These are phyloP conservation scores for Rhodocollybia butyracea DNA, from an alignment of 768 basidiomycete genomes.

Conservation along the genomic window DNA sequence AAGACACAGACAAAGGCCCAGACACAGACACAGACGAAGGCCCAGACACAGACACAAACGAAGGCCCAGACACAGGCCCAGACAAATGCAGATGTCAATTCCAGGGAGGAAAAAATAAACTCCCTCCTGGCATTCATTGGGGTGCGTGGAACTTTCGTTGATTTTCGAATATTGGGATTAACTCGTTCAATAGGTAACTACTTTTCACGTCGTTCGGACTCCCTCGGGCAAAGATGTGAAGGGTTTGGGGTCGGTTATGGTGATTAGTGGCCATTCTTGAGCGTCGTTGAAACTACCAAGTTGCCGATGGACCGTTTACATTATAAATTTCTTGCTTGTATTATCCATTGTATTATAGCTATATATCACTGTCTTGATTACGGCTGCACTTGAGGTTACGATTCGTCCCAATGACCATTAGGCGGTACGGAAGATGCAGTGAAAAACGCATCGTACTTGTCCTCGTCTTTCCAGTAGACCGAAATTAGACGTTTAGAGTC, in stretches of 20 bases:
- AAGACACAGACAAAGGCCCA: background rate
- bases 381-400: no score
- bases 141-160: no score
- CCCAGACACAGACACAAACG: background rate
- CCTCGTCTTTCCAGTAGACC: no score
- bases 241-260: background rate
- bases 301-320: background rate
- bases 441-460: no score
- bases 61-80: no score
- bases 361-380: no score
- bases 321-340: no score
- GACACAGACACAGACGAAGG: background rate
- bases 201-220: background rate
- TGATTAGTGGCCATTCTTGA: background rate
- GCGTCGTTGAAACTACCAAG: background rate
- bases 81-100: no score
- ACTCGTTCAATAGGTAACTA: background rate
- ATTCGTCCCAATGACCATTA: no score
- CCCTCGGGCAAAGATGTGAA: background rate
- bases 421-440: no score
- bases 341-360: background rate
- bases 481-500: no score
- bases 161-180: no score
- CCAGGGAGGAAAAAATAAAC: slow-evolving; percentile 1
- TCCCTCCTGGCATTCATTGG: background rate